A percentile compares a stretch with the other conserved stretches of the same genome.
Conservation (phyloP, 257 asterid species). For the Pogostemon cablin region DNA sequence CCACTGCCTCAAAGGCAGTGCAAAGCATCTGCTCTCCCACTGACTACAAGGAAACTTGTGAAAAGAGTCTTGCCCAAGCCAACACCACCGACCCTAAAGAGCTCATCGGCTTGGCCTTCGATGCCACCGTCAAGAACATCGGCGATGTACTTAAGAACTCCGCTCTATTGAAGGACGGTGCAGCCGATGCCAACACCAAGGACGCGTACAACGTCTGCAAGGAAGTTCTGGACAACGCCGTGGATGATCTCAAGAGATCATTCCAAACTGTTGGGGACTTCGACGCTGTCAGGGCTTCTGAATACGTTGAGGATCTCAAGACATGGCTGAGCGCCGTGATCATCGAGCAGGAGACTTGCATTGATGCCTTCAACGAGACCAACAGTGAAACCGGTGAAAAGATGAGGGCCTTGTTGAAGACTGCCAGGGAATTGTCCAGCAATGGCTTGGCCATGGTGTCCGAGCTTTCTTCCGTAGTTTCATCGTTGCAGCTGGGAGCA, state of each 20-base stretch:
- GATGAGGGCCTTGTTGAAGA: slow-evolving; percentile 53
- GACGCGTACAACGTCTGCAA: slow-evolving; percentile 52
- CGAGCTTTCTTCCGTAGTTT: slow-evolving; percentile 33
- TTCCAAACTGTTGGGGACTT: slow-evolving; percentile 33
- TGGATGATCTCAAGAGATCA: slow-evolving; percentile 60
- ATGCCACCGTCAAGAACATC: slow-evolving; percentile 40
- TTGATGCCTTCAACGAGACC: slow-evolving; percentile 72
- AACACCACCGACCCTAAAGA: slow-evolving; percentile 57
- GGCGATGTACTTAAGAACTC: slow-evolving; percentile 43
- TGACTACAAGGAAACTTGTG: slow-evolving; percentile 60
- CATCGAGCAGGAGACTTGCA: slow-evolving; percentile 66
- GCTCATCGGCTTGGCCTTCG: slow-evolving; percentile 53
- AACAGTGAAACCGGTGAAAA: slow-evolving; percentile 63
- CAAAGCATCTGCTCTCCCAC: slow-evolving; percentile 55
- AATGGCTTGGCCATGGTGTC: slow-evolving; percentile 63
- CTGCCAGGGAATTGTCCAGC: slow-evolving; percentile 55
- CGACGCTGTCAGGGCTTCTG: slow-evolving; percentile 29
- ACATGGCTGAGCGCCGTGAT: slow-evolving; percentile 68
- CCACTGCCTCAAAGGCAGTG: slow-evolving; percentile 39
- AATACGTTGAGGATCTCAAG: slow-evolving; percentile 45
- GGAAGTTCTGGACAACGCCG: slow-evolving; percentile 46
- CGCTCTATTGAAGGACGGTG: slow-evolving; percentile 43
- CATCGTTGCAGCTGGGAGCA: slow-evolving; percentile 28
- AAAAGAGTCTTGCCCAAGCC: slow-evolving; percentile 49
- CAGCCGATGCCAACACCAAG: slow-evolving; percentile 51